These are phyloP conservation scores for Cynara cardunculus DNA, from an alignment of 129 eudicot genomes.

Conservation along the genomic window DNA sequence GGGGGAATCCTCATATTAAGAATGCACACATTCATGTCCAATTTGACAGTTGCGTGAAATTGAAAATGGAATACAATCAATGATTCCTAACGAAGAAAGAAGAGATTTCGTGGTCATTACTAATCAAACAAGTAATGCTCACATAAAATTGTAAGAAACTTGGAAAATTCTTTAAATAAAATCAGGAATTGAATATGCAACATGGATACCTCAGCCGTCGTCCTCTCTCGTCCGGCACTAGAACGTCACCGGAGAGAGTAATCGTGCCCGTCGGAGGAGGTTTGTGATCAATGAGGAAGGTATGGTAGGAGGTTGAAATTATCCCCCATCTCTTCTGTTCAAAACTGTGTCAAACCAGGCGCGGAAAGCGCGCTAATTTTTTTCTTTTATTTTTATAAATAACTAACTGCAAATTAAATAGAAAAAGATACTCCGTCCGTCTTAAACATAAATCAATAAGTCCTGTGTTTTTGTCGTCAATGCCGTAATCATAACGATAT, in stretches of 20 bases:
- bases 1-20: not conserved
- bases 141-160: not conserved
- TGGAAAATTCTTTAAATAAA: not conserved
- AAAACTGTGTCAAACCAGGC: slow-evolving; percentile 13
- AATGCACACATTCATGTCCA: not conserved
- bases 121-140: not conserved
- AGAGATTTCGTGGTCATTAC: not conserved
- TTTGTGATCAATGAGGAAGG: slow-evolving; percentile 24
- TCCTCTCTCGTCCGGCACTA: slow-evolving; percentile 37
- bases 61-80: not conserved
- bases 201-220: slow-evolving; percentile 21
- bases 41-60: slow-evolving; percentile 2
- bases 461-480: not conserved
- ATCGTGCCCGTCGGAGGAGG: slow-evolving; percentile 21
- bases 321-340: slow-evolving; percentile 8
- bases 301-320: slow-evolving; percentile 6
- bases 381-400: not conserved
- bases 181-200: not conserved
- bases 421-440: not conserved
- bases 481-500: not conserved
- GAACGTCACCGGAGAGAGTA: slow-evolving; percentile 41
- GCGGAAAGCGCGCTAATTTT: slow-evolving; percentile 27
- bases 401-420: not conserved
- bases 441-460: not conserved
- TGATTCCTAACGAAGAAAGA: not conserved